Evolutionary conservation across 1,284 basidiomycete species (phyloP).

Genomic region (Ceratobasidium sp.): DNA sequence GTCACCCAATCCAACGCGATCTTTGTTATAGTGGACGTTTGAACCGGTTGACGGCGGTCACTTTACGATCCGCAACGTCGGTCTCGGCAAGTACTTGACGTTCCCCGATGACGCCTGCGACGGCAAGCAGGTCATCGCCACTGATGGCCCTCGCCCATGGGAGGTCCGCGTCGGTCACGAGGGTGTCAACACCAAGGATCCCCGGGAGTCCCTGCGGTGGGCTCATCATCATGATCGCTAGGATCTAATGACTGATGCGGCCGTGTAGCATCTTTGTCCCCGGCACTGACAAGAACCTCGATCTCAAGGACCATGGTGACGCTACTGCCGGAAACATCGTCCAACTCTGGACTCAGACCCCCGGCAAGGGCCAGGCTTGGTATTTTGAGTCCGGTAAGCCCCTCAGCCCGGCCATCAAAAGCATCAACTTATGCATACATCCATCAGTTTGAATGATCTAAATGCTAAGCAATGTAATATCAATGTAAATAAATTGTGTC

Average conservation of each 20-base stretch:
- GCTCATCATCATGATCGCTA: neutral
- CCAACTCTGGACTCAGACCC: conserved; percentile 32
- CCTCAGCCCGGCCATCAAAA: neutral
- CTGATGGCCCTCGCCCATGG: conserved; percentile 24
- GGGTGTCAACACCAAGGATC: conserved; percentile 22
- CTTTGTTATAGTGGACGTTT: conserved; percentile 18
- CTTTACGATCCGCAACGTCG: conserved; percentile 18
- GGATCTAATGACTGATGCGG: neutral
- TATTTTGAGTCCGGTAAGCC: conserved; percentile 28
- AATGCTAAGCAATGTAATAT: conserved; percentile 6
- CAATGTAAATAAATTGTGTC: conserved; percentile 20
- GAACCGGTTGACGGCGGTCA: neutral
- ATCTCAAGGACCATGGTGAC: conserved; percentile 41
- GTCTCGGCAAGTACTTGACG: conserved; percentile 10
- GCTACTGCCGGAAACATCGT: conserved; percentile 39
- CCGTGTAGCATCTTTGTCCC: conserved; percentile 16
- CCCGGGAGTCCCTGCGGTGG: conserved; percentile 25
- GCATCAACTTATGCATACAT: neutral
- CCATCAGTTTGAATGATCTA: neutral
- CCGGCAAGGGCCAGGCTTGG: conserved; percentile 38
- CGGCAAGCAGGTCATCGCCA: conserved; percentile 39
- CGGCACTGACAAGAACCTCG: conserved; percentile 33
- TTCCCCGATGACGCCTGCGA: conserved; percentile 38
- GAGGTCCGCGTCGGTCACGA: conserved; percentile 40
- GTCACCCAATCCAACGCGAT: conserved; percentile 3